Evolutionary conservation across 768 basidiomycete species (phyloP).

Genomic region (Terana coerulea): DNA sequence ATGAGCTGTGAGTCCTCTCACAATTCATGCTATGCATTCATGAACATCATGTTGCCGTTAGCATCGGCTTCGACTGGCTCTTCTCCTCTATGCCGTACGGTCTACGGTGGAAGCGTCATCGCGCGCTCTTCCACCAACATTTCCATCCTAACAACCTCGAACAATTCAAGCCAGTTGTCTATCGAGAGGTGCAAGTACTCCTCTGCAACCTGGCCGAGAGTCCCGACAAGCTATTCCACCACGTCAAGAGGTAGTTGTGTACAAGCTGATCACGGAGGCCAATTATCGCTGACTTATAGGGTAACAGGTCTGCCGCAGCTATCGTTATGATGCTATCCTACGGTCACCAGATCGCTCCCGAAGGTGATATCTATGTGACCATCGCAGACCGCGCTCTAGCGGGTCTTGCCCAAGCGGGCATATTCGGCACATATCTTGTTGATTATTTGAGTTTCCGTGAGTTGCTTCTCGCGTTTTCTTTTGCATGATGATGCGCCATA

Average conservation of each 20-base stretch:
- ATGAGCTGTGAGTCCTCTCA: conserved; percentile 11
- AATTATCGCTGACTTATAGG: neutral
- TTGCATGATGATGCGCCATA: no score
- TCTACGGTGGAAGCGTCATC: conserved; percentile 8
- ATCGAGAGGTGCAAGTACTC: conserved; percentile 1
- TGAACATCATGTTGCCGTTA: neutral
- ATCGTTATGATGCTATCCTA: conserved; percentile 24
- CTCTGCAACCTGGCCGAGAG: conserved; percentile 3
- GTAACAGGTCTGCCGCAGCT: conserved; percentile 17
- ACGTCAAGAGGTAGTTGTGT: conserved; percentile 7
- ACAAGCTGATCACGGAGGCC: neutral
- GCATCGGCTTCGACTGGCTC: conserved; percentile 15
- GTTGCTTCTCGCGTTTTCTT: conserved; percentile 2
- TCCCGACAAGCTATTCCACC: conserved; percentile 11
- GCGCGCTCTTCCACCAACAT: conserved; percentile 12
- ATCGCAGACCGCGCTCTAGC: conserved; percentile 16
- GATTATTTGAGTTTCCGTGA: conserved; percentile 9
- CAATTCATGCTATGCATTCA: neutral
- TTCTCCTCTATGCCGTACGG: conserved; percentile 16
- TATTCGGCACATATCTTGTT: conserved; percentile 13
- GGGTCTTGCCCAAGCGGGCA: conserved; percentile 8
- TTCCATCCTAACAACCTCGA: conserved; percentile 4
- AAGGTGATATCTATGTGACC: conserved; percentile 19
- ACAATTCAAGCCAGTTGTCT: neutral
- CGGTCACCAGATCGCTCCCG: conserved; percentile 20